phyloP scores from a whole-genome alignment of 768 basidiomycete species.

The Boletales sp. region DNA sequence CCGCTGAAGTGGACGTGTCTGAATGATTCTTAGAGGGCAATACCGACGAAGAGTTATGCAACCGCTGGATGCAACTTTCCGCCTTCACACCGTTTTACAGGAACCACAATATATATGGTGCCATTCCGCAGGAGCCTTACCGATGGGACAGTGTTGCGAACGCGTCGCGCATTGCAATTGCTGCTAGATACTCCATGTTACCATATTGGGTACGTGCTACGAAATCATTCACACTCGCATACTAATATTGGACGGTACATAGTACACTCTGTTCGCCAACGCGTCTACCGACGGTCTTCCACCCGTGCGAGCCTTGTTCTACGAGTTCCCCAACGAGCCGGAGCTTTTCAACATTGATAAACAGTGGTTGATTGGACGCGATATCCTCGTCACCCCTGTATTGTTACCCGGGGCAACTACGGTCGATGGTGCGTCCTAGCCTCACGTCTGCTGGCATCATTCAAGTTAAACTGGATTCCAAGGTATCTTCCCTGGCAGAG shows the following conservation, averaged over 20 bases:
- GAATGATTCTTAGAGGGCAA: slow-evolving; percentile 40
- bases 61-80: slow-evolving; percentile 83
- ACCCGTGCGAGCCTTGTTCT: slow-evolving; percentile 72
- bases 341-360: slow-evolving; percentile 58
- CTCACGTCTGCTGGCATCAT: neutral
- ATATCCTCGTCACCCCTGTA: slow-evolving; percentile 76
- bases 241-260: slow-evolving; percentile 1
- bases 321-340: slow-evolving; percentile 69
- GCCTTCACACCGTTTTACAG: slow-evolving; percentile 82
- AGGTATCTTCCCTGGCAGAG: slow-evolving; percentile 47
- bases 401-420: slow-evolving; percentile 62
- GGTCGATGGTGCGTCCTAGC: slow-evolving; percentile 50
- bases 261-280: slow-evolving; percentile 75
- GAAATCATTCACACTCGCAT: neutral
- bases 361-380: slow-evolving; percentile 70
- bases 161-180: slow-evolving; percentile 68
- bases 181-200: slow-evolving; percentile 64
- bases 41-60: slow-evolving; percentile 77
- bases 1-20: neutral
- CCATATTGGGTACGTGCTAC: slow-evolving; percentile 68
- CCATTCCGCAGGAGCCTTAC: slow-evolving; percentile 76
- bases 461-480: neutral
- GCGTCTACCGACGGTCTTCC: slow-evolving; percentile 63
- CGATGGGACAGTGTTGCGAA: slow-evolving; percentile 78
- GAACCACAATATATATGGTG: slow-evolving; percentile 68